A percentile compares a stretch with the other conserved stretches of the same genome.
Conservation (phyloP, 2,329 filamentous ascomycete genomes). For the Penicillium sp. region DNA sequence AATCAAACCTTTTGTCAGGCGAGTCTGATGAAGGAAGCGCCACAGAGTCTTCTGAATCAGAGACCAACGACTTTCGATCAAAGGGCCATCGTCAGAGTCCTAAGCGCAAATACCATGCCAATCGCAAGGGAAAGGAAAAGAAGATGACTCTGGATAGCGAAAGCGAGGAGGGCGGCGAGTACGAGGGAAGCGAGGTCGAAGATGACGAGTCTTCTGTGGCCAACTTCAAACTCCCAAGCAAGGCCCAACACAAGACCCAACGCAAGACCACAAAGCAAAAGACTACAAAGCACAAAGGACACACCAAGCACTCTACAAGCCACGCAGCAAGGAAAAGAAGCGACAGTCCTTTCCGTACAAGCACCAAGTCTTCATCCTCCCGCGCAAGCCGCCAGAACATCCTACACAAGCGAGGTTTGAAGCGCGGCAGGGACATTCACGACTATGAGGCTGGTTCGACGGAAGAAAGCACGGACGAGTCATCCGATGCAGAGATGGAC, state of each 20-base stretch:
- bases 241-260: not conserved
- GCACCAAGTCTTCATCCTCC: not conserved
- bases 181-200: not conserved
- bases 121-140: not conserved
- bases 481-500: not conserved
- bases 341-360: not conserved
- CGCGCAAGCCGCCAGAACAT: too few relatives aligned
- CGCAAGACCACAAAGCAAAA: not conserved
- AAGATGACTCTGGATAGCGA: too few relatives aligned
- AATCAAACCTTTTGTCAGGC: not conserved
- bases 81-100: not conserved
- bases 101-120: not conserved
- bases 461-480: not conserved
- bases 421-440: not conserved
- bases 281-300: not conserved
- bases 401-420: not conserved
- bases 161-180: too few relatives aligned
- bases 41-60: not conserved
- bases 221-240: not conserved
- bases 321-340: too few relatives aligned
- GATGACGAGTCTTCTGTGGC: not conserved
- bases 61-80: not conserved
- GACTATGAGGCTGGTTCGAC: not conserved
- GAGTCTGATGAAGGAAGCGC: not conserved
- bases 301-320: not conserved